A percentile compares a stretch with the other conserved stretches of the same genome.
phyloP scores from a whole-genome alignment of 2,329 filamentous ascomycete species.

The Alternaria alternata region DNA sequence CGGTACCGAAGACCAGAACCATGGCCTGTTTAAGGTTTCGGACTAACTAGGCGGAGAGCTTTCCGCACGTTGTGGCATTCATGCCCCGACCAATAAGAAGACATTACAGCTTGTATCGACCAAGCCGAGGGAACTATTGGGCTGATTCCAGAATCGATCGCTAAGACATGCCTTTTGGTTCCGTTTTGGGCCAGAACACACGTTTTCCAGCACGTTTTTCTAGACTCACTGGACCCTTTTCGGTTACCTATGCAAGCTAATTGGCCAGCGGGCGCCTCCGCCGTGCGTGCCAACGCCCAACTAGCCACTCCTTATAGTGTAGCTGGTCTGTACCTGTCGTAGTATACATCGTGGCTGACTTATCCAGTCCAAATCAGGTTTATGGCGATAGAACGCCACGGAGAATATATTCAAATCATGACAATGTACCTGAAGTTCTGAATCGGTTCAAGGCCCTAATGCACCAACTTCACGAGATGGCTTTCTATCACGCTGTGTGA shows the following conservation, averaged over 20 bases:
- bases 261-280: not conserved
- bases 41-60: not conserved
- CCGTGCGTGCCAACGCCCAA: not conserved
- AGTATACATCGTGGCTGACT: not conserved
- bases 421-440: not conserved
- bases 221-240: not conserved
- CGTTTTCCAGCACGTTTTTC: not conserved
- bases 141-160: not conserved
- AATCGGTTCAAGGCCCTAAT: not conserved
- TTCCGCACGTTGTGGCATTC: not conserved
- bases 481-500: conserved; percentile 1
- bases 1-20: not conserved
- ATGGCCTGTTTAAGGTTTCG: not conserved
- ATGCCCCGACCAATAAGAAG: not conserved
- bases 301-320: not conserved
- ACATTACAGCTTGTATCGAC: not conserved
- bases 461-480: not conserved
- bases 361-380: too few relatives aligned
- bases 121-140: too few relatives aligned
- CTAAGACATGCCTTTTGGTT: not conserved
- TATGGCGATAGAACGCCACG: not conserved
- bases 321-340: not conserved
- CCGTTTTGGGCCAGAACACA: conserved; percentile 1
- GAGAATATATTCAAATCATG: not conserved
- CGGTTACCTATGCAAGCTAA: not conserved